Evolutionary conservation across 495 filamentous ascomycete genomes (phyloP).

Genomic region (Apodospora peruviana): DNA sequence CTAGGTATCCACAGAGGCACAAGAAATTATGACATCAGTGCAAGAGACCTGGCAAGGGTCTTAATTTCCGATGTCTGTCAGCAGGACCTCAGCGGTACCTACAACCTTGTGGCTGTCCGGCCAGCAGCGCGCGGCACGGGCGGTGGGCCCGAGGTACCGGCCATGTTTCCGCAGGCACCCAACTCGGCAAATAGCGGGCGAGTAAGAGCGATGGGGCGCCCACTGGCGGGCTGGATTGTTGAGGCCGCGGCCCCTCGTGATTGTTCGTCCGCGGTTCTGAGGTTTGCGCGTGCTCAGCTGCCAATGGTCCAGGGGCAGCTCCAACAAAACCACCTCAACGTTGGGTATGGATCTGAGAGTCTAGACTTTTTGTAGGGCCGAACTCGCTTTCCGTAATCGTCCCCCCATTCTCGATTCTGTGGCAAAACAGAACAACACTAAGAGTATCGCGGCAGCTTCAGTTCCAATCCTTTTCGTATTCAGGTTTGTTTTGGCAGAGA

Average conservation of each 20-base stretch:
- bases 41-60: slow-evolving; percentile 10
- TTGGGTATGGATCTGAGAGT: no score
- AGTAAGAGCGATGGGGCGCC: slow-evolving; percentile 8
- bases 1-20: not conserved
- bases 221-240: slow-evolving; percentile 20
- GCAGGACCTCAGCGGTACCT: slow-evolving; percentile 6
- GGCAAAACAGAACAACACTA: no score
- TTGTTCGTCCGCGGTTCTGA: slow-evolving; percentile 6
- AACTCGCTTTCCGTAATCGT: no score
- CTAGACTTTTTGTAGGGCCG: no score
- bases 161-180: slow-evolving; percentile 6
- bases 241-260: slow-evolving; percentile 24
- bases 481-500: no score
- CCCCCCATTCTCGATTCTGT: no score
- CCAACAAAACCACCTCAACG: no score
- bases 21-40: slow-evolving; percentile 22
- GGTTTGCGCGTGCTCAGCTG: slow-evolving; percentile 10
- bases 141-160: slow-evolving; percentile 13
- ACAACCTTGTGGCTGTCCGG: not conserved
- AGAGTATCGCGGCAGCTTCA: not conserved
- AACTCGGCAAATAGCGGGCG: slow-evolving; percentile 20
- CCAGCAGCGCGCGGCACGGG: not conserved
- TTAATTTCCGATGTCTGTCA: slow-evolving; percentile 12
- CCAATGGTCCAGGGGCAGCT: no score
- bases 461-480: not conserved